A percentile compares a stretch with the other conserved stretches of the same genome.
phyloP scores from a whole-genome alignment of 208 protist species.

The Trypanosoma mega region DNA sequence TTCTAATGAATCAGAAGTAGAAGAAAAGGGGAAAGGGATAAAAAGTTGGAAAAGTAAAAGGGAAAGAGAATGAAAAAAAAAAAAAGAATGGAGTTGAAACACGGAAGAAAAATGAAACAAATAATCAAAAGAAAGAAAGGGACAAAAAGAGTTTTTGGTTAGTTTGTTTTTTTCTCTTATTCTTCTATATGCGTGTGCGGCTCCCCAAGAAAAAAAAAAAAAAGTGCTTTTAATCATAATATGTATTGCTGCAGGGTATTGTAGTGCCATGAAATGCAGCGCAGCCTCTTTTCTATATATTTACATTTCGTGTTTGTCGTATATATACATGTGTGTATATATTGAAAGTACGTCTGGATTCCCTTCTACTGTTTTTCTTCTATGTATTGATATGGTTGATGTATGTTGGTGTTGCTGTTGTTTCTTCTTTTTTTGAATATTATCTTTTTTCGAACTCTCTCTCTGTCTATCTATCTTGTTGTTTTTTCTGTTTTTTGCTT shows the following conservation, averaged over 20 bases:
- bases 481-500: constrained; percentile 1
- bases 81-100: background rate
- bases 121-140: constrained; percentile 3
- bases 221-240: no score
- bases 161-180: background rate
- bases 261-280: no score
- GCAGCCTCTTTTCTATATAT: no score
- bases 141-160: background rate
- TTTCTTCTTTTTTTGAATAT: background rate
- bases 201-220: no score
- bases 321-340: no score
- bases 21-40: background rate
- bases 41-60: background rate
- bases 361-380: no score
- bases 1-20: no score
- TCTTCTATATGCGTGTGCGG: constrained; percentile 2
- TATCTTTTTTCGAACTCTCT: constrained; percentile 2
- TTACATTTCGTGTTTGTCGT: no score
- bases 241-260: no score
- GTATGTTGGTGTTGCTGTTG: background rate
- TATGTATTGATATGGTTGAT: background rate
- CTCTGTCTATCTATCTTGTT: constrained; percentile 13
- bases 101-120: background rate
- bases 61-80: background rate
- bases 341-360: no score